Evolutionary conservation across 2,329 filamentous ascomycete genomes (phyloP), one percentile per base, ranked within the genome.

Genomic region (Bipolaris gigantea): DNA sequence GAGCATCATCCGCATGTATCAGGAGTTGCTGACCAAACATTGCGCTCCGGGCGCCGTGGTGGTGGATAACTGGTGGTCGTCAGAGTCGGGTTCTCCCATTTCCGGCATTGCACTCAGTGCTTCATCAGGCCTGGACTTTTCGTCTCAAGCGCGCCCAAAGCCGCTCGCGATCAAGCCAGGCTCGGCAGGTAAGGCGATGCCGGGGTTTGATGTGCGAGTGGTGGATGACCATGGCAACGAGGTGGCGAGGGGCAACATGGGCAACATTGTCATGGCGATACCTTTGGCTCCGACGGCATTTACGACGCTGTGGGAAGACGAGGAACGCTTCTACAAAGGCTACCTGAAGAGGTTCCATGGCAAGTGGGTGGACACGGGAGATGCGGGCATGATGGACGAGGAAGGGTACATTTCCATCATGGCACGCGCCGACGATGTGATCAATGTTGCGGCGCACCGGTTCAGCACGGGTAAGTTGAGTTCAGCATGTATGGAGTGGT

Each of bases 361-460:
- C 0, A 83, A 83, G 63, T 97, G 90, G 90, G 75, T 97, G 39
- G 92, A 97, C 70, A 97, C 92, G 0, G 93, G 92, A 2, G 92
- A 97, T 71, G 89, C 91, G 0, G 92, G 93, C 0, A 86, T 92
- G 79, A 85, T 97, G 53, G 92, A 97, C 69, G 73, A 82, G 13
- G 87, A 93, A 36, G 84, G 83, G 4, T 85, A 85, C 62, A 79
- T 86, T 30, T 82, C 85, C 63, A 80, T 88, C 62, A 86, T 87
- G 82, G 79, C 80, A 3, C 74, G 85, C 48, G 81, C 81, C 30
- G 92, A 97, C 76, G 92, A 97, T 73, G 88, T 97, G 55, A 92
- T 97, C 69, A 97, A 97, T 69, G 92, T 96, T n/a, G 92, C 92
- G 36, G 92, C 92, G 5, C 92, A 97, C 77, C 85, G 92, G 13